Percentiles rank a stretch among this genome's conserved stretches.
Evolutionary conservation across 805 yeast species (phyloP).

Genomic region (Candida vaughaniae): DNA sequence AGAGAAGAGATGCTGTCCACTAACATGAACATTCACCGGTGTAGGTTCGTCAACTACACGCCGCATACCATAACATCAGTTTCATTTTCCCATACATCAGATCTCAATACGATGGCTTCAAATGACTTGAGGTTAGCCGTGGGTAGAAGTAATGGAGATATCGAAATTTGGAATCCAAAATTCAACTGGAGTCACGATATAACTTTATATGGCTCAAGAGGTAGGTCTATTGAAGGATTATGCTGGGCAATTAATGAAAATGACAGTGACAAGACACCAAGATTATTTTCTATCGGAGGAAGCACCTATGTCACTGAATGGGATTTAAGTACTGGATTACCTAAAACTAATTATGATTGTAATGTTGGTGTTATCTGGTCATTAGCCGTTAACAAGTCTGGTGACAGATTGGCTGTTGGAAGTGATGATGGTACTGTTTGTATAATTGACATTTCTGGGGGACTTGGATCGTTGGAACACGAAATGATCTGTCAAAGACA

Average conservation of each 20-base stretch:
- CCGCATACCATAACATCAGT: conserved; percentile 83
- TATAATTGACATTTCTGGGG: conserved; percentile 80
- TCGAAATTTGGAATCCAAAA: conserved; percentile 93
- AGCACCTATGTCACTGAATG: conserved; percentile 90
- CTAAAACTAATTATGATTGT: conserved; percentile 76
- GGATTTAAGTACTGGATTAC: conserved; percentile 74
- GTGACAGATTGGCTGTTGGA: conserved; percentile 75
- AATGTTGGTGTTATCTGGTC: conserved; percentile 96
- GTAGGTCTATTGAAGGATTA: conserved; percentile 84
- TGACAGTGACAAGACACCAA: conserved; percentile 52
- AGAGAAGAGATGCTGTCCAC: neutral
- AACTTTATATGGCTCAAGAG: conserved; percentile 72
- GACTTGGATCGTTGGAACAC: conserved; percentile 79
- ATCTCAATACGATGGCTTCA: conserved; percentile 36
- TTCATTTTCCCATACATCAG: conserved; percentile 67
- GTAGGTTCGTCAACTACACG: conserved; percentile 85
- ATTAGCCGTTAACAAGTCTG: conserved; percentile 60
- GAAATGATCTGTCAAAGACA: conserved; percentile 76
- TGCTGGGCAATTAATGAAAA: conserved; percentile 65
- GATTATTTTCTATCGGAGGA: conserved; percentile 93
- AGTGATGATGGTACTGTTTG: conserved; percentile 95
- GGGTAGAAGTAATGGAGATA: conserved; percentile 91
- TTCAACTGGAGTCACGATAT: conserved; percentile 78
- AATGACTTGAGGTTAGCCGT: conserved; percentile 75
- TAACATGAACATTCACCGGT: conserved; percentile 77